Base-by-base conservation (phyloP, 345 rosid genomes). In the Aurinia saxatilis region DNA sequence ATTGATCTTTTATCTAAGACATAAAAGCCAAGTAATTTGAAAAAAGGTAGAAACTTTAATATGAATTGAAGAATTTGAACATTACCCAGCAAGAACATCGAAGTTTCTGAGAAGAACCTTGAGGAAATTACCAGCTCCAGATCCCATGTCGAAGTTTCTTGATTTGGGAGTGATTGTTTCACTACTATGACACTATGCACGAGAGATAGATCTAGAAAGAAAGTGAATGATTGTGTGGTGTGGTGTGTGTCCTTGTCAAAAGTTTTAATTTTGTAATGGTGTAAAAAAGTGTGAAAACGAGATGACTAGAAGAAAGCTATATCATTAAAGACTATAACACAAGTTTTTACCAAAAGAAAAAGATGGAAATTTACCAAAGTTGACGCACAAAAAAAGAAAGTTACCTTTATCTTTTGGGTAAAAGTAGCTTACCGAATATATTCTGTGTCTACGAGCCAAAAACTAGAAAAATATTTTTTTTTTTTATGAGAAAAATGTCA, bases 11-110 rank as follows among this genome's bases (percentile, higher is more conserved):
- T n/a, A n/a, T n/a, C n/a, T n/a, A 67, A 19, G 21, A 23, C 27
- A 3, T 23, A 5, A 65, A 42, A 65, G 16, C 42, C 42, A 54
- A n/a, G 41, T 19, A 7, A 16, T 13, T 14, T 19, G 18, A 17
- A 1, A 5, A 50, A 61, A 60, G 49, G 54, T 44, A 60, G 36
- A 11, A 50, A 41, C 25, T 31, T 60, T 1, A 27, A 42, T 25
- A 42, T 15, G 8, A 42, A 10, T 7, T 30, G 33, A 18, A 45
- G 48, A 45, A 37, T 18, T 2, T 10, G 10, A 56, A 17, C 1
- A 57, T 30, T 71, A 89, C 96, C 96, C 91, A 79, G 96, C 91
- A 80, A 90, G 88, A 79, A 90, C 86, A 73, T 90, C 97, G 31
- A 86, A 83, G 83, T 87, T 90, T 61, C 79, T 73, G 31, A 90